A percentile compares a stretch with the other conserved stretches of the same genome.
These are phyloP conservation scores for Hanseniaspora nectarophila DNA, from an alignment of 805 yeast species.

Conservation along the genomic window DNA sequence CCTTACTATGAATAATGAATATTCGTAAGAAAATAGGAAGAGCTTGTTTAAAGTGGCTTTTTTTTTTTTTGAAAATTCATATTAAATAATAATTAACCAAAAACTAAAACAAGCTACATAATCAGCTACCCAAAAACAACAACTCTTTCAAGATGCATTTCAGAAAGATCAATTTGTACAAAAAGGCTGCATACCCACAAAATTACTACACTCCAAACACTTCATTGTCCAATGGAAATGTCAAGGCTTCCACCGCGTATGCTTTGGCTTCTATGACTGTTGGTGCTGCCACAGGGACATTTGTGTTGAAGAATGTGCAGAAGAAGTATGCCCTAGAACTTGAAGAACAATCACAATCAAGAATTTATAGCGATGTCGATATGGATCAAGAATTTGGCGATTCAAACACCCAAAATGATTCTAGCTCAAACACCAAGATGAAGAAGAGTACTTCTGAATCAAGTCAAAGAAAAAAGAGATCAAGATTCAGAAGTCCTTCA, in stretches of 20 bases:
- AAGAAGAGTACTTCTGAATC: neutral
- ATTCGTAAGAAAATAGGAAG: too few species aligned
- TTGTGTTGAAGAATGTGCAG: constrained; percentile 8
- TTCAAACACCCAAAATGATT: neutral
- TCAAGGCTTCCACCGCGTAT: neutral
- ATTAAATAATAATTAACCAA: too few species aligned
- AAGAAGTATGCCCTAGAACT: constrained; percentile 1
- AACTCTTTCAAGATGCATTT: constrained; percentile 28
- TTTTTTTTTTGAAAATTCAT: too few species aligned
- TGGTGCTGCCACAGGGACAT: constrained; percentile 8
- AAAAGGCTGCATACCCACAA: constrained; percentile 24
- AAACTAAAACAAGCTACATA: neutral
- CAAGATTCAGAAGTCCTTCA: neutral
- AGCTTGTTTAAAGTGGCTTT: too few species aligned
- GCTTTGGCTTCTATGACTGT: constrained; percentile 10
- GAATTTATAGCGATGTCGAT: neutral
- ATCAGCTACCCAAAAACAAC: too few species aligned
- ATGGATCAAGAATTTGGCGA: neutral
- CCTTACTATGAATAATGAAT: too few species aligned
- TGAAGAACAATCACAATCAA: neutral
- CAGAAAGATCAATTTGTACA: constrained; percentile 32
- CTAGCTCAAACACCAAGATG: neutral
- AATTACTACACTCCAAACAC: constrained; percentile 10
- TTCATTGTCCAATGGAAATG: neutral
- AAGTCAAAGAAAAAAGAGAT: neutral